phyloP scores from a whole-genome alignment of 257 asterid species.

The Eucommia ulmoides region DNA sequence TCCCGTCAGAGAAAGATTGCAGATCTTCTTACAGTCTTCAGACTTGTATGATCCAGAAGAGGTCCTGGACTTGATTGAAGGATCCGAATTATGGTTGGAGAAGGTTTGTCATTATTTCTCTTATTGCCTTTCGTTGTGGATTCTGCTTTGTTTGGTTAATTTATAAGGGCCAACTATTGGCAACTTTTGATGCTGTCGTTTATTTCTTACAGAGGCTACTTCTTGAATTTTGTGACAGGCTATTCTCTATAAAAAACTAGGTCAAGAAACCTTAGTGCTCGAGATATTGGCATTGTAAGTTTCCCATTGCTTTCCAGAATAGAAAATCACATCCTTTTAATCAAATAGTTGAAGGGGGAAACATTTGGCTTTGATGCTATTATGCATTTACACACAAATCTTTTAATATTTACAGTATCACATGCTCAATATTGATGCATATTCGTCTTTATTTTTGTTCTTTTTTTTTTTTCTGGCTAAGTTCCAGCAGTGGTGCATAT shows the following conservation, averaged over 20 bases:
- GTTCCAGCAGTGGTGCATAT: background rate
- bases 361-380: too few species aligned
- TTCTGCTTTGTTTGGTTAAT: slow-evolving; percentile 1
- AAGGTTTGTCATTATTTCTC: slow-evolving; percentile 34
- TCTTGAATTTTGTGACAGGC: slow-evolving; percentile 49
- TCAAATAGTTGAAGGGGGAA: too few species aligned
- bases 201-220: background rate
- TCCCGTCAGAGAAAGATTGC: slow-evolving; percentile 80
- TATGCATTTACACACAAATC: background rate
- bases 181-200: background rate
- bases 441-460: too few species aligned
- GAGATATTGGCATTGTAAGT: slow-evolving; percentile 90
- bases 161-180: background rate
- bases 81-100: slow-evolving; percentile 89
- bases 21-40: slow-evolving; percentile 74
- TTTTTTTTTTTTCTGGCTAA: too few species aligned
- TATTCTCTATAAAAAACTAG: slow-evolving; percentile 90
- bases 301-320: too few species aligned
- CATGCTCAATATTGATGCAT: too few species aligned
- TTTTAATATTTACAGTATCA: background rate
- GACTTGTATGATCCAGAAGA: slow-evolving; percentile 82
- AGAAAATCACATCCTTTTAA: too few species aligned
- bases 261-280: slow-evolving; percentile 77
- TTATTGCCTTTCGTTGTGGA: background rate
- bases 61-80: slow-evolving; percentile 81